phyloP scores from a whole-genome alignment of 805 yeast species.

The Kuraishia floccosa region DNA sequence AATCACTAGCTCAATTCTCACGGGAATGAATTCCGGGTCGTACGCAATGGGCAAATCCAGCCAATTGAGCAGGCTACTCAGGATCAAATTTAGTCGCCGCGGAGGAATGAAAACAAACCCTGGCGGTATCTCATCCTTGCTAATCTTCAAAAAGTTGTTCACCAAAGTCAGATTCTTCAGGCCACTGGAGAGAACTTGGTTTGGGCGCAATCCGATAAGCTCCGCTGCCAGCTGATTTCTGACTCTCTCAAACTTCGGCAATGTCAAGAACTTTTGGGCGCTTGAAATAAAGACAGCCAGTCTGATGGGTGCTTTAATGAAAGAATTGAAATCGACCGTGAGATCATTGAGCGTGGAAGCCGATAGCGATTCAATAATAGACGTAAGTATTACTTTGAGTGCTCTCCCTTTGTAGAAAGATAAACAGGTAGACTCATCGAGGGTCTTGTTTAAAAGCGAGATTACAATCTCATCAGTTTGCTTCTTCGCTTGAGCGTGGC shows the following conservation, averaged over 20 bases:
- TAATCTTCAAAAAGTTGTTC: slow-evolving; percentile 26
- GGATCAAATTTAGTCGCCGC: slow-evolving; percentile 53
- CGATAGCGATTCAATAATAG: too few species aligned
- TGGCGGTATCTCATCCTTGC: slow-evolving; percentile 13
- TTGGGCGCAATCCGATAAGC: slow-evolving; percentile 36
- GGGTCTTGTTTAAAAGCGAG: too few species aligned
- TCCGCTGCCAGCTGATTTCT: slow-evolving; percentile 59
- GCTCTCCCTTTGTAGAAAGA: too few species aligned
- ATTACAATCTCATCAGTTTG: too few species aligned
- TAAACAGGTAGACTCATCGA: too few species aligned
- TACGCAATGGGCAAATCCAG: slow-evolving; percentile 50
- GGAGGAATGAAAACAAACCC: slow-evolving; percentile 37
- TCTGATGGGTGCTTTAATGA: not conserved
- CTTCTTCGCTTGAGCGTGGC: too few species aligned
- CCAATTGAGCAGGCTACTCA: slow-evolving; percentile 45
- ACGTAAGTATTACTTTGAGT: too few species aligned
- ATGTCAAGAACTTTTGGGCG: slow-evolving; percentile 21
- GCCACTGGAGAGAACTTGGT: slow-evolving; percentile 30
- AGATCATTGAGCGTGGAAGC: too few species aligned
- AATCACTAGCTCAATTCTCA: slow-evolving; percentile 39
- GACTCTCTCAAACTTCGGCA: slow-evolving; percentile 32
- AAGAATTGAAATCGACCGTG: not conserved
- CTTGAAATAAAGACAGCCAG: slow-evolving; percentile 14
- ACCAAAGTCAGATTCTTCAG: slow-evolving; percentile 35
- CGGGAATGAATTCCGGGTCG: slow-evolving; percentile 37